Percentiles rank a stretch among this genome's conserved stretches.
Conservation (phyloP, 176 grass and related monocot species). For the Phoenix roebelenii region DNA sequence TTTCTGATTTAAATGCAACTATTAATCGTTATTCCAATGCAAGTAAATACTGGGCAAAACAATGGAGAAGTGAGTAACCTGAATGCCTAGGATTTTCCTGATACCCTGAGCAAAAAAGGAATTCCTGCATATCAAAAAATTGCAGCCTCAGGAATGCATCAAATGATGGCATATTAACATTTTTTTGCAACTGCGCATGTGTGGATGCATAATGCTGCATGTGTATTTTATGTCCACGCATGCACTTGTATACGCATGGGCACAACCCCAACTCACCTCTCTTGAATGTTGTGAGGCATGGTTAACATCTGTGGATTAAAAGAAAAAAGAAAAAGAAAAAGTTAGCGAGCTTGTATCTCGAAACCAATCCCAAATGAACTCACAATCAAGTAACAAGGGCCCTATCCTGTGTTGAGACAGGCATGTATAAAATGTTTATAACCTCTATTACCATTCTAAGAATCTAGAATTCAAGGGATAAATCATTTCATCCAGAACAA, state of each 20-base stretch:
- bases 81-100: slow-evolving; percentile 41
- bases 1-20: too few species aligned
- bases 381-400: too few species aligned
- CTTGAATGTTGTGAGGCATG: slow-evolving; percentile 25
- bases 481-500: too few species aligned
- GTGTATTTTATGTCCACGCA: not conserved
- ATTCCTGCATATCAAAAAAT: slow-evolving; percentile 39
- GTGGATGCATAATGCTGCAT: too few species aligned
- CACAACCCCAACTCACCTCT: slow-evolving; percentile 31
- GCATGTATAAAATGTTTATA: too few species aligned
- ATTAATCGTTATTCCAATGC: too few species aligned
- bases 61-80: slow-evolving; percentile 11
- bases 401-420: too few species aligned
- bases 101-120: slow-evolving; percentile 27
- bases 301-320: slow-evolving; percentile 31
- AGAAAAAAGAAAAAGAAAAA: slow-evolving; percentile 1
- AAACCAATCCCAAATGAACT: too few species aligned
- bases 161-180: not conserved
- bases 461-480: too few species aligned
- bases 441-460: too few species aligned
- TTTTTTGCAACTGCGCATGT: not conserved
- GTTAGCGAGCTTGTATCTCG: too few species aligned
- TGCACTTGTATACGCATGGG: not conserved
- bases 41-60: too few species aligned
- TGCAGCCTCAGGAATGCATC: slow-evolving; percentile 10